Evolutionary conservation across 2,329 filamentous ascomycete species (phyloP).

Genomic region (Coniosporium tulheliwenetii): DNA sequence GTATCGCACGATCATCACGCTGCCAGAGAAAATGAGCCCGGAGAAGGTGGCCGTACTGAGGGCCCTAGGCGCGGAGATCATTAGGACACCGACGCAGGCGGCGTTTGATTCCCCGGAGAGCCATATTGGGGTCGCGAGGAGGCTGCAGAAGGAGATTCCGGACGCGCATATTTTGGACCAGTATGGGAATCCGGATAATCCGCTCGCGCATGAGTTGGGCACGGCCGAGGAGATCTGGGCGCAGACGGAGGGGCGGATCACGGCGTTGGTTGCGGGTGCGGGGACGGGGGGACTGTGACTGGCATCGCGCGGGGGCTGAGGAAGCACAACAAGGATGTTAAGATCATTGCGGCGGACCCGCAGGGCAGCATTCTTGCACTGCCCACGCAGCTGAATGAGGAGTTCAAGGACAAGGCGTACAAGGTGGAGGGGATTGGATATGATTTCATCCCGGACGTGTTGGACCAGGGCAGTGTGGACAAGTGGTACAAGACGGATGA

Average conservation of each 20-base stretch:
- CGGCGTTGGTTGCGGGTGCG: slow-evolving; percentile 74
- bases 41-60: slow-evolving; percentile 94
- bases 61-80: slow-evolving; percentile 90
- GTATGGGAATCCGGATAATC: slow-evolving; percentile 85
- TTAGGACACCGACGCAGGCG: slow-evolving; percentile 89
- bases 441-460: slow-evolving; percentile 91
- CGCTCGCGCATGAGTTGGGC: slow-evolving; percentile 80
- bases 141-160: slow-evolving; percentile 86
- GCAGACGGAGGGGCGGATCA: slow-evolving; percentile 73
- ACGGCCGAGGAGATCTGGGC: slow-evolving; percentile 94
- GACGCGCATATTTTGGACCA: slow-evolving; percentile 96
- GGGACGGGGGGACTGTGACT: slow-evolving; percentile 94
- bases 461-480: slow-evolving; percentile 66
- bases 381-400: slow-evolving; percentile 64
- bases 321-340: slow-evolving; percentile 75
- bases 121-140: slow-evolving; percentile 85
- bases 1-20: slow-evolving; percentile 96
- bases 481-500: slow-evolving; percentile 99
- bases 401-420: slow-evolving; percentile 69
- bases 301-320: slow-evolving; percentile 71
- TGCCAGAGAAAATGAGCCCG: slow-evolving; percentile 98
- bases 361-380: slow-evolving; percentile 81
- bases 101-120: slow-evolving; percentile 90
- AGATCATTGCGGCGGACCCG: slow-evolving; percentile 85
- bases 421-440: slow-evolving; percentile 99